A percentile compares a stretch with the other conserved stretches of the same genome.
Conservation (phyloP, 495 filamentous ascomycete species). For the Trichoderma asperelloides region DNA sequence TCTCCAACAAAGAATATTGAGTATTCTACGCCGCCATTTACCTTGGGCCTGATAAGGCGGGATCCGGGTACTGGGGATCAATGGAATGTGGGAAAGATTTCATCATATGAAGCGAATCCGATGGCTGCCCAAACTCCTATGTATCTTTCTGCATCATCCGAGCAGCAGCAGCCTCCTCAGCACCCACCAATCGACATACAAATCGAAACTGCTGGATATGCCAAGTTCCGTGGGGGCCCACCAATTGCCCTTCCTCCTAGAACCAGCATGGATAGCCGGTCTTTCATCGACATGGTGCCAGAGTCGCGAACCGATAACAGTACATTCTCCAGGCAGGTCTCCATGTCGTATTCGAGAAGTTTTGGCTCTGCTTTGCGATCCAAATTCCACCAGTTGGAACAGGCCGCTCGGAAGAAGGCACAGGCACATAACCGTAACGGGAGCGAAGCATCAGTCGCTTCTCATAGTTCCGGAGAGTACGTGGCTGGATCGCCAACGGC, state of each 20-base stretch:
- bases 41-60: conserved; percentile 82
- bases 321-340: conserved; percentile 39
- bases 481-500: conserved; percentile 20
- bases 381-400: conserved; percentile 22
- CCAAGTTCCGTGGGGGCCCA: conserved; percentile 41
- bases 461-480: conserved; percentile 21
- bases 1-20: conserved; percentile 16
- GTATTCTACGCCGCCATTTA: conserved; percentile 27
- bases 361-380: conserved; percentile 32
- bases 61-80: conserved; percentile 71
- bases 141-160: conserved; percentile 24
- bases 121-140: conserved; percentile 52
- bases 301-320: conserved; percentile 14
- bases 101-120: conserved; percentile 38
- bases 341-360: conserved; percentile 41
- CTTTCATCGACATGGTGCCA: not conserved
- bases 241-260: not conserved
- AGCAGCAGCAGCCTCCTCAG: conserved; percentile 17
- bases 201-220: conserved; percentile 38
- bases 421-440: conserved; percentile 24
- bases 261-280: not conserved
- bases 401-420: not conserved
- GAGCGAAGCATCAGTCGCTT: conserved; percentile 29
- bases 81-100: conserved; percentile 80
- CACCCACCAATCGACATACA: conserved; percentile 35